Evolutionary conservation across 495 filamentous ascomycete species (phyloP).

Genomic region (Podospora sp.): DNA sequence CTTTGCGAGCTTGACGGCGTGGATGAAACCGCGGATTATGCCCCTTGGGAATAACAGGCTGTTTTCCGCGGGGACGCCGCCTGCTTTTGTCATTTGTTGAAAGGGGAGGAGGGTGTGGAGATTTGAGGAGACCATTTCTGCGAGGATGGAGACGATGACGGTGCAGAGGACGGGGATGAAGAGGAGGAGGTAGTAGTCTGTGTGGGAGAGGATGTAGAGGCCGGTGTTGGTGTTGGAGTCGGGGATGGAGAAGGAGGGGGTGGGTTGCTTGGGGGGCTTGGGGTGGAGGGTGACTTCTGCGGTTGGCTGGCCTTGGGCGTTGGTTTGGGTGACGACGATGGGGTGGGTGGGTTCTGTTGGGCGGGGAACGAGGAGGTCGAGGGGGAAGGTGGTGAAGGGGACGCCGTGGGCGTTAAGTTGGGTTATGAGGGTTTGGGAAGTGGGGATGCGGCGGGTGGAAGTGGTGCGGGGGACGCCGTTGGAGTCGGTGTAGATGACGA

Average conservation of each 20-base stretch:
- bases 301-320: background rate
- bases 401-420: background rate
- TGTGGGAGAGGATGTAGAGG: background rate
- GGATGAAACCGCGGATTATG: background rate
- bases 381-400: background rate
- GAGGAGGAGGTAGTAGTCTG: slow-evolving; percentile 10
- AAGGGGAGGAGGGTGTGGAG: slow-evolving; percentile 1
- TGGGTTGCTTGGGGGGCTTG: background rate
- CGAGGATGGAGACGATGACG: slow-evolving; percentile 5
- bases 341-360: background rate
- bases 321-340: background rate
- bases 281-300: background rate
- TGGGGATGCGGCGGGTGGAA: background rate
- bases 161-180: slow-evolving; percentile 4
- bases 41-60: background rate
- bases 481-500: background rate
- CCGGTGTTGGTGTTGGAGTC: background rate
- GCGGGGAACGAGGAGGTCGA: background rate
- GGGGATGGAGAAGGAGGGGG: background rate
- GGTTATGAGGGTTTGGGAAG: background rate
- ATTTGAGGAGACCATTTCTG: slow-evolving; percentile 1
- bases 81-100: background rate
- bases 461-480: background rate
- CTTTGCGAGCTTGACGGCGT: background rate
- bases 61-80: background rate